A percentile compares a stretch with the other conserved stretches of the same genome.
Conservation (phyloP, 306 rosid genomes). For the Vachellia collinsii region DNA sequence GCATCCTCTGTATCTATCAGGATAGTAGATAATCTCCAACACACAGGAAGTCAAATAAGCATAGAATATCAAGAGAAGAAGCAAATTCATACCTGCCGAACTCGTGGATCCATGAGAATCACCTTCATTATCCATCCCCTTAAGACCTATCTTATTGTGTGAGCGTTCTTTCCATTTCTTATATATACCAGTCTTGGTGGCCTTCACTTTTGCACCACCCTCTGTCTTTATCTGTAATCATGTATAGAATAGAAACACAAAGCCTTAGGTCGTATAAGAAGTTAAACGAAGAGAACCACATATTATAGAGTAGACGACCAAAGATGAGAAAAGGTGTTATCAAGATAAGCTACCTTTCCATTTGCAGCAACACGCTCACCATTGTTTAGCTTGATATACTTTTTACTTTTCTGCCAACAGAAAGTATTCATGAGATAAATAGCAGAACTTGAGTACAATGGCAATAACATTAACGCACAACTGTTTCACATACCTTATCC, state of each 20-base stretch:
- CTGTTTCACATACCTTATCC: slow-evolving; percentile 70
- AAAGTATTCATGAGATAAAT: slow-evolving; percentile 32
- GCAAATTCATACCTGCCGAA: slow-evolving; percentile 51
- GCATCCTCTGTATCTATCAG: slow-evolving; percentile 7
- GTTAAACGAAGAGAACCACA: slow-evolving; percentile 4
- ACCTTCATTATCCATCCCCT: slow-evolving; percentile 57
- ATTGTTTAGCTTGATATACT: slow-evolving; percentile 80
- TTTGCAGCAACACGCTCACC: slow-evolving; percentile 91
- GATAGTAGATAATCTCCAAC: neutral
- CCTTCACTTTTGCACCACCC: slow-evolving; percentile 83
- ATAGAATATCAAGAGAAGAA: slow-evolving; percentile 1
- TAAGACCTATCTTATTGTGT: slow-evolving; percentile 64
- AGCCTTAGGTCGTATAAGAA: neutral
- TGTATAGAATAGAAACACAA: slow-evolving; percentile 28
- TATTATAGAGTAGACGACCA: neutral
- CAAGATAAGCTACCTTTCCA: slow-evolving; percentile 71
- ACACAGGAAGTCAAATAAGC: slow-evolving; percentile 2
- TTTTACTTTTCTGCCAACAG: slow-evolving; percentile 81
- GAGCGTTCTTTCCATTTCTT: slow-evolving; percentile 87
- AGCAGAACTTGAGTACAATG: slow-evolving; percentile 7
- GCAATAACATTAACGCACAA: slow-evolving; percentile 21
- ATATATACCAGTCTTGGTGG: slow-evolving; percentile 85
- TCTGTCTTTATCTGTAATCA: slow-evolving; percentile 77
- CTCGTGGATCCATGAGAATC: slow-evolving; percentile 48
- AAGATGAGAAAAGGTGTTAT: neutral